Evolutionary conservation across 495 filamentous ascomycete genomes (phyloP).

Genomic region (Tuber umbilicatum): DNA sequence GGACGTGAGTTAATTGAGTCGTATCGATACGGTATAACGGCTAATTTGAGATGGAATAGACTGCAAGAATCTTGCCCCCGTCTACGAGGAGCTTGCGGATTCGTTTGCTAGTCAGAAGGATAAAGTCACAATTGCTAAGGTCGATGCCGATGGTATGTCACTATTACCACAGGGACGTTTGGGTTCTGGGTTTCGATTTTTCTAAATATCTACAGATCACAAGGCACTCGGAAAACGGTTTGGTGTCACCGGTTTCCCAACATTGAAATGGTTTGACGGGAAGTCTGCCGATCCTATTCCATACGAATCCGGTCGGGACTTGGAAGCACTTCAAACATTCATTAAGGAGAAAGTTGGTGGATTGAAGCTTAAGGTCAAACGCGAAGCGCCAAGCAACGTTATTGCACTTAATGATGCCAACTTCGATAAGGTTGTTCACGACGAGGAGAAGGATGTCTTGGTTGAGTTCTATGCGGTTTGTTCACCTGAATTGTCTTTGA

Average conservation of each 20-base stretch:
- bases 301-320: constrained; percentile 78
- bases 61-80: constrained; percentile 93
- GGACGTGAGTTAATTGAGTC: constrained; percentile 50
- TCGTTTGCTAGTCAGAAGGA: constrained; percentile 65
- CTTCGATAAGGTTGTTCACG: constrained; percentile 61
- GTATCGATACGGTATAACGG: neutral
- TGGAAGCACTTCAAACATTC: constrained; percentile 76
- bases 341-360: constrained; percentile 78
- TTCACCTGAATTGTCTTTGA: neutral
- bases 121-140: constrained; percentile 86
- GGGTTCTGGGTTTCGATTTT: neutral
- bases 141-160: constrained; percentile 69
- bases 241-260: constrained; percentile 90
- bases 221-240: constrained; percentile 74
- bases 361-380: constrained; percentile 63
- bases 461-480: constrained; percentile 64
- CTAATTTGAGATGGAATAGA: constrained; percentile 43
- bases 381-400: constrained; percentile 65
- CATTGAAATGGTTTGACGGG: constrained; percentile 96
- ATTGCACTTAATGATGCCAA: constrained; percentile 69
- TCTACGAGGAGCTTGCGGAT: constrained; percentile 87
- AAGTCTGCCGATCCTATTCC: constrained; percentile 82
- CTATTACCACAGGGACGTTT: neutral
- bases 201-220: constrained; percentile 49
- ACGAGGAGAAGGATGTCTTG: constrained; percentile 79